Evolutionary conservation across 306 rosid genomes (phyloP), one percentile per base, ranked within the genome.

Genomic region (Carpinus fangiana): DNA sequence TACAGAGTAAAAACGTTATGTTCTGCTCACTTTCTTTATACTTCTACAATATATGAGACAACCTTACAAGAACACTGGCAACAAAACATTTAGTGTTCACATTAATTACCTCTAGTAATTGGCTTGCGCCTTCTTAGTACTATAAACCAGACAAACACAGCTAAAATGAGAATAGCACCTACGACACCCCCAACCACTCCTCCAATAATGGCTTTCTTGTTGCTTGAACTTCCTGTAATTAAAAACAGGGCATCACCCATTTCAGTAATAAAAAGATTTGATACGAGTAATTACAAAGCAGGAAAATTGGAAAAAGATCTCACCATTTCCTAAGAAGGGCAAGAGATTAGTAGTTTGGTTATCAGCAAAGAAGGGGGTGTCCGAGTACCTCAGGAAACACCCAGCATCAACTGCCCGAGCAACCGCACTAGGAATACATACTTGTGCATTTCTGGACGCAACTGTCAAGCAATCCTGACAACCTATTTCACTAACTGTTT

Each of bases 311-410:
- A 47, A 21, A 41, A n/a, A 8, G 31, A 67, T 7, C 13, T 43
- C 46, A 90, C 91, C 92, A 23, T 72, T 55, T 47, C 70, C 72
- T 21, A 89, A 70, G 67, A 82, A 84, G 13, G 85, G 64, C 2
- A 48, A 17, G 48, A 88, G 73, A 45, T 88, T 64, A 60, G 72
- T 83, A 64, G 90, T 82, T 50, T 90, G 88, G 38, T 87, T 83
- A 65, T 80, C 87, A 51, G 88, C 80, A 53, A 90, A 88, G 77
- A 90, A 88, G 8, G 89, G 72, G 20, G 87, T 75, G 46, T 46
- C 52, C 0, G 95, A 90, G 67, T 82, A 90, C 83, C 95, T 84
- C 76, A 90, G 69, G 46, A 90, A 90, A 55, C 95, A 90, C 0
- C 95, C 95, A 5, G 89, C 89, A 81, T 28, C 31, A 28, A 28